Conservation (phyloP, 164 flowering plant genomes). For the Platanus orientalis region DNA sequence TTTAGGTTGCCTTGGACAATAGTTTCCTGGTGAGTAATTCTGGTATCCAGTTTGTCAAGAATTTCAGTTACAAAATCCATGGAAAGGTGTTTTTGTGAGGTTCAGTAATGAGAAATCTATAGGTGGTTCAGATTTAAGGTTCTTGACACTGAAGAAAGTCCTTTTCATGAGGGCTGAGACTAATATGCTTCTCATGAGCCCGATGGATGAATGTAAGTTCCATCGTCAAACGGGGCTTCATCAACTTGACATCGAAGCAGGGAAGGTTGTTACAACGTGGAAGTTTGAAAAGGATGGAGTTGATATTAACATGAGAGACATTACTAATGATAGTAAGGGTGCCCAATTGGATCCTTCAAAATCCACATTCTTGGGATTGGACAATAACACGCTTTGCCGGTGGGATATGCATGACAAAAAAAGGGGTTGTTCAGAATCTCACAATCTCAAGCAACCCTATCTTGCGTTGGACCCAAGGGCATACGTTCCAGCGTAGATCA, state of each 20-base stretch:
- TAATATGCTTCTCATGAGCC: conserved; percentile 94
- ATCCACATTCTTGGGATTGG: conserved; percentile 91
- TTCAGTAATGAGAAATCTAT: conserved; percentile 30
- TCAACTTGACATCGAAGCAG: no score
- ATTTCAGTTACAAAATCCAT: conserved; percentile 79
- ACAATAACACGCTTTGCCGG: conserved; percentile 79
- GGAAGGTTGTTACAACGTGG: conserved; percentile 77
- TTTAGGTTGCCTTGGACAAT: conserved; percentile 89
- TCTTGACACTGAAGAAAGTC: conserved; percentile 65
- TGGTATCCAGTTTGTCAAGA: conserved; percentile 93
- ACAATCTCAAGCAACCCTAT: conserved; percentile 53
- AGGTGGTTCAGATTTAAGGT: conserved; percentile 19
- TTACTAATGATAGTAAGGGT: no score
- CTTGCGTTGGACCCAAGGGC: conserved; percentile 90
- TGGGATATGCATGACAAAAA: conserved; percentile 80
- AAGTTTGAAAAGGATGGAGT: conserved; percentile 85
- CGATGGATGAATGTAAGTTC: conserved; percentile 49
- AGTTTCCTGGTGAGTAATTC: conserved; percentile 82
- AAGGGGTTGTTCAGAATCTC: conserved; percentile 78
- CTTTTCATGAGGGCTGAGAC: no score
- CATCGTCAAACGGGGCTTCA: conserved; percentile 44
- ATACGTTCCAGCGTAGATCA: no score
- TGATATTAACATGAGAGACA: conserved; percentile 81
- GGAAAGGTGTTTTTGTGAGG: conserved; percentile 88
- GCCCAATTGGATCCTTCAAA: conserved; percentile 96